Percentiles rank a stretch among this genome's conserved stretches.
phyloP scores from a whole-genome alignment of 106 monocot genomes.

The Dendrobium chrysotoxum region DNA sequence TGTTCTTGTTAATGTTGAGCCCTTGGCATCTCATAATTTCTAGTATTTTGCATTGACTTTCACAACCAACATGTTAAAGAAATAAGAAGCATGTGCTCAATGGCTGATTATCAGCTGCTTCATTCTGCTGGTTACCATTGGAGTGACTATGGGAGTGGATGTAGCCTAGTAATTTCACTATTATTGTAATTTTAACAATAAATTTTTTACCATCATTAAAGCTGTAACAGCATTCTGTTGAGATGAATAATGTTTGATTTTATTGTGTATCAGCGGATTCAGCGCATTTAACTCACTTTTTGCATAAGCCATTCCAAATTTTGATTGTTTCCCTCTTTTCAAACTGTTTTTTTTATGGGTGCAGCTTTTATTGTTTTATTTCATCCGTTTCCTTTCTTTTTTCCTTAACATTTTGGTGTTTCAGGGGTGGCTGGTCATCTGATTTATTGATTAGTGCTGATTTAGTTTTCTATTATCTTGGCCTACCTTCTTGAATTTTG shows the following conservation, averaged over 20 bases:
- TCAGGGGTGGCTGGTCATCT: not conserved
- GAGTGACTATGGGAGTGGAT: too few species aligned
- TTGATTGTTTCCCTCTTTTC: not conserved
- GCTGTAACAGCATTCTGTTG: too few species aligned
- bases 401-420: not conserved
- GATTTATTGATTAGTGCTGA: not conserved
- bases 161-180: too few species aligned
- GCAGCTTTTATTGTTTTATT: not conserved
- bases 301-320: not conserved
- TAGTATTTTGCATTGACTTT: not conserved
- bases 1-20: not conserved
- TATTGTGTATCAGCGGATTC: too few species aligned
- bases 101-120: too few species aligned
- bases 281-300: too few species aligned
- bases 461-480: not conserved
- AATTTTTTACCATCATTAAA: too few species aligned
- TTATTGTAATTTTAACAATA: too few species aligned
- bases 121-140: too few species aligned
- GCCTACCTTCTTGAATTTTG: not conserved
- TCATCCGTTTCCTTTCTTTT: not conserved
- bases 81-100: too few species aligned
- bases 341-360: not conserved
- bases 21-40: not conserved
- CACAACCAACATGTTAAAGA: too few species aligned
- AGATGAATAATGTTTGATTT: too few species aligned